These are phyloP conservation scores for Oryza australiensis DNA, from an alignment of 176 grass and related monocot species.

Conservation along the genomic window DNA sequence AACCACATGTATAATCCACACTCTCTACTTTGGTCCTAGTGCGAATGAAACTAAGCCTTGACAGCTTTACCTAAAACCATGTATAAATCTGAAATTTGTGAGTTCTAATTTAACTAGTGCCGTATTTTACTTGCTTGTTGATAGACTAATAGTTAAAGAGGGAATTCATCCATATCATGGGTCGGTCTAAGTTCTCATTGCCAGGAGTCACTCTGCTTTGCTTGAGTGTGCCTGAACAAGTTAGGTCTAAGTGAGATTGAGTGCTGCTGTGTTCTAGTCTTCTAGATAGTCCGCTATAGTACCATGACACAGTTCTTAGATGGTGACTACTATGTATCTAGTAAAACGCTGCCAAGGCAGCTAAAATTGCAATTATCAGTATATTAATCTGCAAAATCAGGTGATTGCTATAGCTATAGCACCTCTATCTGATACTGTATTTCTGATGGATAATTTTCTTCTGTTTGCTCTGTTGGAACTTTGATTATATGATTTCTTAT, in stretches of 20 bases:
- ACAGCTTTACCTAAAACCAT: background rate
- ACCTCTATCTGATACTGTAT: background rate
- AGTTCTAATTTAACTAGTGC: background rate
- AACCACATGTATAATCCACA: background rate
- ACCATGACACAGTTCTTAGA: background rate
- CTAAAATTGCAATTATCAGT: background rate
- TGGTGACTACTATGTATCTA: background rate
- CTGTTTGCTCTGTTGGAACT: background rate
- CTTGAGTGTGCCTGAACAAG: background rate
- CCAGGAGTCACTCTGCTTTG: background rate
- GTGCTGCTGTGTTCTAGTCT: background rate
- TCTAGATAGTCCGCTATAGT: background rate
- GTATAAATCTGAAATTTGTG: conserved; percentile 9
- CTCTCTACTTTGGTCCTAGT: background rate
- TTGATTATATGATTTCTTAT: background rate
- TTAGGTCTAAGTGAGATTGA: background rate
- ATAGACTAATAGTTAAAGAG: background rate
- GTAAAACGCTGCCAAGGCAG: background rate
- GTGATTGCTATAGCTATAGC: background rate
- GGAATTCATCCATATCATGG: background rate
- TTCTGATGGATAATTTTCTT: background rate
- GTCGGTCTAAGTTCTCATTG: background rate
- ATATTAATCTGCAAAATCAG: background rate
- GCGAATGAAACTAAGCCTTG: background rate
- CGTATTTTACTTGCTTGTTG: background rate